Evolutionary conservation across 2,329 filamentous ascomycete genomes (phyloP), one percentile per base, ranked within the genome.

Genomic region (Fusarium vanettenii): DNA sequence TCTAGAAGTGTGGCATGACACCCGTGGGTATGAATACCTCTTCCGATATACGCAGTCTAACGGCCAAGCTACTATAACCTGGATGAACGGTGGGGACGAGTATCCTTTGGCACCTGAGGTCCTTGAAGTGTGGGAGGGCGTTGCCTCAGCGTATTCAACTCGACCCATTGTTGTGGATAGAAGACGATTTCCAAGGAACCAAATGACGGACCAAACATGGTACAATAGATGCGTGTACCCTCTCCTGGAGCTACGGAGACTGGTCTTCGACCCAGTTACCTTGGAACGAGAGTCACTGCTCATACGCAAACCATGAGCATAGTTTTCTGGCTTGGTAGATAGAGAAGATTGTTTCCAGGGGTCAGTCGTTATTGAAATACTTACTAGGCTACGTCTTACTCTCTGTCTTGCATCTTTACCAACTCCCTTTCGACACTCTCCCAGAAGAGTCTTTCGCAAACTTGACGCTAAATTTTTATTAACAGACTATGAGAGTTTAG

Each of bases 1-100:
- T 25, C 22, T 66, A 50, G 63, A 69, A 35, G 48, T 66, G 8
- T 70, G 64, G 57, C 59, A 70, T n/a, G 9, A 6, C 2, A 11
- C n/a, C 7, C 9, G 9, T 8, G 31, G 39, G 6, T 43, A 9
- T 41, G 16, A 33, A 2, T 63, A 60, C 64, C 3, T 67, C 20
- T 70, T 70, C 33, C 67, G 57, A 43, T 70, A 67, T 37, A 35
- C 48, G 14, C n/a, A 41, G 3, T 48, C 31, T 29, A 14, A 41
- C n/a, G 2, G 7, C 1, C 20, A 43, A 55, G 67, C 59, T 25
- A 67, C 67, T 14, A 60, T 67, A 39, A 60, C 39, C 10, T 66
- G 67, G 64, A 48, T 52, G 43, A 35, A 41, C 14, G 5, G 43
- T 11, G 55, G 31, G 14, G 13, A 6, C 8, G 7, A 25, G 3